Evolutionary conservation across 345 rosid species (phyloP).

Genomic region (Heritiera fomes): DNA sequence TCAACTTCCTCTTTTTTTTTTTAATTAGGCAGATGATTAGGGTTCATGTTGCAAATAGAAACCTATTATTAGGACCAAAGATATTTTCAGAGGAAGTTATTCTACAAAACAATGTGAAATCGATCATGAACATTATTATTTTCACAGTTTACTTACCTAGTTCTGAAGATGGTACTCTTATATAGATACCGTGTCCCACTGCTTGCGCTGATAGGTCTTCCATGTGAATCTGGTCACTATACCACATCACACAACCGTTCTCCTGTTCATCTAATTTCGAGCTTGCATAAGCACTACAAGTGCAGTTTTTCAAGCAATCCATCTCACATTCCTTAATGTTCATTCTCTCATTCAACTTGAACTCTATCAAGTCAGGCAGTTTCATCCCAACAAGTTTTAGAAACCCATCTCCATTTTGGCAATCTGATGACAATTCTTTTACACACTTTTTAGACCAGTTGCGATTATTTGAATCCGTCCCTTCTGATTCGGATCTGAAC

Average conservation of each 20-base stretch:
- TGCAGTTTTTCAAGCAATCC: constrained; percentile 35
- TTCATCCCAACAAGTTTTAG: constrained; percentile 16
- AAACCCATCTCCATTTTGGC: constrained; percentile 35
- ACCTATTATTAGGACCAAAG: too few species aligned
- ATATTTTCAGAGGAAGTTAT: too few species aligned
- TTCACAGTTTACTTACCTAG: too few species aligned
- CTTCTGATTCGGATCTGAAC: background rate
- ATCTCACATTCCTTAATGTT: constrained; percentile 24
- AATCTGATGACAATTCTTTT: background rate
- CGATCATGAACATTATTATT: background rate
- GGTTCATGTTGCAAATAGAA: too few species aligned
- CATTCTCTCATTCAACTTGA: constrained; percentile 21
- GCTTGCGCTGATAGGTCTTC: too few species aligned
- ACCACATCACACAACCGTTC: constrained; percentile 32
- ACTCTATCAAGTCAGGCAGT: background rate
- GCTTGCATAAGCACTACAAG: constrained; percentile 23
- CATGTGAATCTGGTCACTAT: constrained; percentile 12
- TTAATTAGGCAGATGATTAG: too few species aligned
- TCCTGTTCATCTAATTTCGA: too few species aligned
- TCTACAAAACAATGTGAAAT: too few species aligned
- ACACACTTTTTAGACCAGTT: constrained; percentile 26
- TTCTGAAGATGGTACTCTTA: too few species aligned
- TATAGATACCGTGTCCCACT: too few species aligned
- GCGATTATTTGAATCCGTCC: too few species aligned
- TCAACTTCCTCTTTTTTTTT: too few species aligned